Conservation (phyloP, 2,329 filamentous ascomycete species). For the Sporothrix variecibatus region DNA sequence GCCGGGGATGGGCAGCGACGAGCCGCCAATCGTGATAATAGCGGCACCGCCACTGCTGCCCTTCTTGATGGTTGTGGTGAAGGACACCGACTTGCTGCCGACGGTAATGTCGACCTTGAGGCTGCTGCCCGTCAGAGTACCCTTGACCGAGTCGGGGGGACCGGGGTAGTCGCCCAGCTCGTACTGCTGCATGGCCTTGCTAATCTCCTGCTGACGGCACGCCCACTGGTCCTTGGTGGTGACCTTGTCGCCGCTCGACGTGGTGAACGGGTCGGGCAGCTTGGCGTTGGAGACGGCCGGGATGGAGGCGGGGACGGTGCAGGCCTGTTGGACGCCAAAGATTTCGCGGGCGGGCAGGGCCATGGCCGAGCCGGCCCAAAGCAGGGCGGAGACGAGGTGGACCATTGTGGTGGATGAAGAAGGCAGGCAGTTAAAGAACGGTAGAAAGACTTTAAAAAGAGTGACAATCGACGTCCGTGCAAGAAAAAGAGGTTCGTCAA, state of each 20-base stretch:
- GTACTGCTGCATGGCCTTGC: constrained; percentile 51
- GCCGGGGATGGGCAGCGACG: constrained; percentile 56
- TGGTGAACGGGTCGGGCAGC: constrained; percentile 53
- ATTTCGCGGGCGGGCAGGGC: constrained; percentile 41
- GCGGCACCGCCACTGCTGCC: constrained; percentile 46
- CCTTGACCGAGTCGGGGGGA: constrained; percentile 50
- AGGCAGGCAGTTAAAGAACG: not conserved
- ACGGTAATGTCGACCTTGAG: constrained; percentile 50
- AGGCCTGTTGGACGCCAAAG: constrained; percentile 42
- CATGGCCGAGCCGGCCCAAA: constrained; percentile 41
- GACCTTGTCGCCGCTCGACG: constrained; percentile 46
- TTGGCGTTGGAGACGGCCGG: constrained; percentile 42
- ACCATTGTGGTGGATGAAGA: constrained; percentile 32
- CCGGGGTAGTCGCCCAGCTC: constrained; percentile 53
- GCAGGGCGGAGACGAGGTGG: constrained; percentile 36
- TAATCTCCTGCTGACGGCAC: constrained; percentile 53
- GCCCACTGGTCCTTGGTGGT: constrained; percentile 49
- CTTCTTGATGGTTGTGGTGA: constrained; percentile 47
- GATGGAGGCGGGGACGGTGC: constrained; percentile 40
- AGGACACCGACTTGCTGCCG: constrained; percentile 48
- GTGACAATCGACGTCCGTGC: not conserved
- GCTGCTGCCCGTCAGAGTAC: constrained; percentile 45
- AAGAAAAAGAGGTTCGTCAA: not conserved
- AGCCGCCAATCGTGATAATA: constrained; percentile 59
- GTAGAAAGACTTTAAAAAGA: not conserved